Percentiles rank a stretch among this genome's conserved stretches.
Conservation (phyloP, 2,329 filamentous ascomycete species). For the Penicillium sp. region DNA sequence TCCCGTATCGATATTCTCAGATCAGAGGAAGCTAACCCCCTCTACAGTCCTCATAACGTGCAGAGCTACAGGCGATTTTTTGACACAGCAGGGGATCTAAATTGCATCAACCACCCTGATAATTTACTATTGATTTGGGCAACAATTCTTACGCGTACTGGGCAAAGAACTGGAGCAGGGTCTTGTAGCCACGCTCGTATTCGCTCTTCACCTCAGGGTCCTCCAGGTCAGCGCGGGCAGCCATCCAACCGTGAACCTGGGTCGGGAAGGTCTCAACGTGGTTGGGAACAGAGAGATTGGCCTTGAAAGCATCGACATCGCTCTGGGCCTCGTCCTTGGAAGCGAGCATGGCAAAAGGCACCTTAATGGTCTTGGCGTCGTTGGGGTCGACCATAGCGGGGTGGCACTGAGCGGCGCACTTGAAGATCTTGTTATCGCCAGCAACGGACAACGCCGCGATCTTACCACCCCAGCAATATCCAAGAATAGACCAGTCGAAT, state of each 20-base stretch:
- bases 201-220: conserved; percentile 42
- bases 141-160: conserved; percentile 34
- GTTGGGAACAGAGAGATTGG: conserved; percentile 39
- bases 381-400: conserved; percentile 62
- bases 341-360: conserved; percentile 59
- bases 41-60: neutral
- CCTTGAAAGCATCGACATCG: conserved; percentile 43
- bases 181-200: conserved; percentile 46
- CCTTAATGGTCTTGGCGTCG: conserved; percentile 56
- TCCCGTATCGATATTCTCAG: neutral
- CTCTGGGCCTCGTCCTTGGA: conserved; percentile 57
- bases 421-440: conserved; percentile 53
- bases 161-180: conserved; percentile 42
- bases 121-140: neutral
- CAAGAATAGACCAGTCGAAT: conserved; percentile 60
- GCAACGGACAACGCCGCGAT: conserved; percentile 57
- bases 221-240: conserved; percentile 42
- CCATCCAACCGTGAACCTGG: conserved; percentile 50
- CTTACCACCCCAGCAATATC: conserved; percentile 62
- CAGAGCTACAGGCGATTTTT: neutral
- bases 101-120: neutral
- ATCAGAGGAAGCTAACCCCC: neutral
- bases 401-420: conserved; percentile 57
- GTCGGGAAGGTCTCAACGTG: conserved; percentile 46
- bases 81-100: neutral